These are phyloP conservation scores for Raddia guianensis DNA, from an alignment of 176 grass and related monocot species.

Conservation along the genomic window DNA sequence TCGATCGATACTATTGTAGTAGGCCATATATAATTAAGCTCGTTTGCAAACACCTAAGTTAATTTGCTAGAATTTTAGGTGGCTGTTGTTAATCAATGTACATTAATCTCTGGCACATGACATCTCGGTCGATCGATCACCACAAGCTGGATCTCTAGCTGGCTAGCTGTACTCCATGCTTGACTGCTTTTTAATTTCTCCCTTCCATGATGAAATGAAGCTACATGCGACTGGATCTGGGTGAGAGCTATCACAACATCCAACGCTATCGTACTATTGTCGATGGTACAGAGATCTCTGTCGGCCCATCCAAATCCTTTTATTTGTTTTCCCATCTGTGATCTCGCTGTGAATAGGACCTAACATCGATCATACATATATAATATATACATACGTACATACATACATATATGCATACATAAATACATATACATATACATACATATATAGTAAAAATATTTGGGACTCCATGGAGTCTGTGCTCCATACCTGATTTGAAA, in stretches of 20 bases:
- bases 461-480: no score
- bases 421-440: no score
- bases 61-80: background rate
- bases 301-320: background rate
- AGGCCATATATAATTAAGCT: background rate
- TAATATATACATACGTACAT: no score
- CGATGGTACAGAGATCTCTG: background rate
- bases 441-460: no score
- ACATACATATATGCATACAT: no score
- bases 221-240: background rate
- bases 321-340: no score
- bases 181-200: background rate
- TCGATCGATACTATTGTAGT: background rate
- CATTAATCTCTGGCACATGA: background rate
- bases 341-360: no score
- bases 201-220: background rate
- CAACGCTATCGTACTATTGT: slow-evolving; percentile 1
- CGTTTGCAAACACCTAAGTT: background rate
- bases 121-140: background rate
- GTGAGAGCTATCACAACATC: background rate
- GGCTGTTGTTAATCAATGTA: background rate
- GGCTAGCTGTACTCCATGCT: background rate
- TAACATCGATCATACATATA: no score
- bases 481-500: no score
- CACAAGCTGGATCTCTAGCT: background rate